Evolutionary conservation across 1,139 yeast genomes (phyloP), one percentile per base, ranked within the genome.

Genomic region (Torulaspora globosa): DNA sequence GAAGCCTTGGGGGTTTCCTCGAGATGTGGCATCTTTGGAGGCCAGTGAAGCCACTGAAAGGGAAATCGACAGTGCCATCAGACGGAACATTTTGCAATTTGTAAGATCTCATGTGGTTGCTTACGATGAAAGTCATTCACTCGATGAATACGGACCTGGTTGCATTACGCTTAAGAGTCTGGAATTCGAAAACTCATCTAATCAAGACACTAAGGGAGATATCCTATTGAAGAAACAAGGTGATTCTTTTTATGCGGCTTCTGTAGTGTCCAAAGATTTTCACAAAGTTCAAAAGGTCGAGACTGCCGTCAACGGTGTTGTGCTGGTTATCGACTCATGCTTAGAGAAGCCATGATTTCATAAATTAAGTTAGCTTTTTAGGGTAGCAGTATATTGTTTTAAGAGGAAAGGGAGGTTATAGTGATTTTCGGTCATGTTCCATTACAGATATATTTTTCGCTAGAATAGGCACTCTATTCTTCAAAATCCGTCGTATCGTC

Each of bases 1-100:
- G 50, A 82, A 82, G 58, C 89, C 89, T 29, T 82, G 89, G 89
- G 80, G 80, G 57, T 82, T 80, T 60, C 89, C 90, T 1, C 63
- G 58, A 8, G 50, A 67, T 1, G 65, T 79, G 14, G 70, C 68
- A 5, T 60, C 65, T 36, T 32, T 57, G 21, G 58, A 55, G 30
- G n/a, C 44, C 18, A 26, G 28, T 3, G 53, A 54, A 8, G 58
- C 61, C 19, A 41, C 55, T 4, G 75, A 72, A 23, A 68, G 70
- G 49, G 70, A 70, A 32, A 67, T 70, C 15, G 82, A 78, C 39
- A 59, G 65, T 28, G 68, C 73, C 0, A 71, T 76, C 5, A 60
- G 65, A 11, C 55, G 67, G 3, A 83, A 83, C 60, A 64, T 80
- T 35, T 61, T 72, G 36, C 67, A 69, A 50, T 82, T 80, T 55